phyloP scores from a whole-genome alignment of 1,284 basidiomycete genomes.

The Moesziomyces globuligerus region DNA sequence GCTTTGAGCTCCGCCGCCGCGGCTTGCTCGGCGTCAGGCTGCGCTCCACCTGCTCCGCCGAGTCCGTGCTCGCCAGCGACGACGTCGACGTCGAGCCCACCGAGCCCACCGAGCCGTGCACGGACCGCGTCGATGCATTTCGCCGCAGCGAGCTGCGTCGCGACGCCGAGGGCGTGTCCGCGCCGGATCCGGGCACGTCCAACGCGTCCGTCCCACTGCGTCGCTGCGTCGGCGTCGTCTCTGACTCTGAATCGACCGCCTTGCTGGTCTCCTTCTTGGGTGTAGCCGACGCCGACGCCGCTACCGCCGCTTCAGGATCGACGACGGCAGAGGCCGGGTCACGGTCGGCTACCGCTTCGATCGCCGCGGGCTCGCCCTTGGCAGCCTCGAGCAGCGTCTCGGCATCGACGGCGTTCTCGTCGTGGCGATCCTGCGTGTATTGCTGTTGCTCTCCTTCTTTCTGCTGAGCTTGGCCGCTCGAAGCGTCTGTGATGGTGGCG shows the following conservation, averaged over 20 bases:
- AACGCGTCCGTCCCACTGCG: not conserved
- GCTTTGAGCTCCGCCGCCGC: conserved; percentile 12
- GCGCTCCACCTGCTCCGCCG: conserved; percentile 25
- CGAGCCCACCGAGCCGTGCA: conserved; percentile 3
- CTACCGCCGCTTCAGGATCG: conserved; percentile 28
- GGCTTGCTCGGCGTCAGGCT: conserved; percentile 23
- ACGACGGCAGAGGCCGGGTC: conserved; percentile 23
- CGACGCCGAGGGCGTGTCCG: conserved; percentile 16
- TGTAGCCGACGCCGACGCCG: conserved; percentile 13
- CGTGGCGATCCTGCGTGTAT: conserved; percentile 12
- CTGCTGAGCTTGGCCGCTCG: not conserved
- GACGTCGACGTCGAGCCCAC: conserved; percentile 22
- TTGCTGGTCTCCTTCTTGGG: conserved; percentile 14
- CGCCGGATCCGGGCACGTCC: conserved; percentile 7
- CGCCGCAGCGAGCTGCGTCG: conserved; percentile 18
- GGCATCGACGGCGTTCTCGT: conserved; percentile 26
- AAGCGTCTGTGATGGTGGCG: conserved; percentile 5
- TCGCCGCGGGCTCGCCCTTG: conserved; percentile 31
- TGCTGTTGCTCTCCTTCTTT: not conserved
- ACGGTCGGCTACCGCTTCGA: conserved; percentile 27
- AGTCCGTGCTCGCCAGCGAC: conserved; percentile 18
- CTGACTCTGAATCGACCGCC: not conserved
- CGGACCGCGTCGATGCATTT: conserved; percentile 1
- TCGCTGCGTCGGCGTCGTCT: conserved; percentile 10
- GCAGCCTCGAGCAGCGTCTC: conserved; percentile 42